A percentile compares a stretch with the other conserved stretches of the same genome.
These are phyloP conservation scores for Botrytis porri DNA, from an alignment of 2,329 filamentous ascomycete species.

Conservation along the genomic window DNA sequence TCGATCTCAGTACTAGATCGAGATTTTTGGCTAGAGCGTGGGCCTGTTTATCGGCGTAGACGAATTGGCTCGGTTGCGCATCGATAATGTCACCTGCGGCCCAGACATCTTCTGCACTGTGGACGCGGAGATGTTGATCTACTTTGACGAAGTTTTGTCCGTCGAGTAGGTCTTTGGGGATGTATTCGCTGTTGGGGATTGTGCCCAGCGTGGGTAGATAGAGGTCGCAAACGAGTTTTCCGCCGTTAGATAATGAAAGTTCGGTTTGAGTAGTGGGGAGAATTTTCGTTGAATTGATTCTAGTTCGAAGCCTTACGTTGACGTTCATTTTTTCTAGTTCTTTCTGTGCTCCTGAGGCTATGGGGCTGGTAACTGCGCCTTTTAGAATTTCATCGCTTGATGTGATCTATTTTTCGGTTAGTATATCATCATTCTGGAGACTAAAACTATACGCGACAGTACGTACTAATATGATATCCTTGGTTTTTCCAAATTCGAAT, in stretches of 20 bases:
- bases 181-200: slow-evolving; percentile 52
- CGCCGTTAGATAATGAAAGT: slow-evolving; percentile 47
- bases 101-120: slow-evolving; percentile 39
- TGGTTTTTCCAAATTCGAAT: slow-evolving; percentile 31
- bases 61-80: slow-evolving; percentile 28
- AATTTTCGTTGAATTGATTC: slow-evolving; percentile 41
- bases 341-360: slow-evolving; percentile 40
- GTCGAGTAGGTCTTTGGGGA: slow-evolving; percentile 47
- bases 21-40: slow-evolving; percentile 32
- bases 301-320: slow-evolving; percentile 44
- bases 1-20: slow-evolving; percentile 29
- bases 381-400: slow-evolving; percentile 26
- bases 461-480: slow-evolving; percentile 32
- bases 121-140: slow-evolving; percentile 51
- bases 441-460: background rate
- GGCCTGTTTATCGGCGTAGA: slow-evolving; percentile 29
- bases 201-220: slow-evolving; percentile 57
- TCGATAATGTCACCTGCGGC: slow-evolving; percentile 33
- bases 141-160: slow-evolving; percentile 47
- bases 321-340: slow-evolving; percentile 56
- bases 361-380: slow-evolving; percentile 22
- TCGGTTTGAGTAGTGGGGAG: slow-evolving; percentile 47
- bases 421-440: background rate
- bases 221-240: slow-evolving; percentile 51
- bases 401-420: slow-evolving; percentile 27